phyloP scores from a whole-genome alignment of 352 stramenopile species.

The Globisporangium mamillatum region DNA sequence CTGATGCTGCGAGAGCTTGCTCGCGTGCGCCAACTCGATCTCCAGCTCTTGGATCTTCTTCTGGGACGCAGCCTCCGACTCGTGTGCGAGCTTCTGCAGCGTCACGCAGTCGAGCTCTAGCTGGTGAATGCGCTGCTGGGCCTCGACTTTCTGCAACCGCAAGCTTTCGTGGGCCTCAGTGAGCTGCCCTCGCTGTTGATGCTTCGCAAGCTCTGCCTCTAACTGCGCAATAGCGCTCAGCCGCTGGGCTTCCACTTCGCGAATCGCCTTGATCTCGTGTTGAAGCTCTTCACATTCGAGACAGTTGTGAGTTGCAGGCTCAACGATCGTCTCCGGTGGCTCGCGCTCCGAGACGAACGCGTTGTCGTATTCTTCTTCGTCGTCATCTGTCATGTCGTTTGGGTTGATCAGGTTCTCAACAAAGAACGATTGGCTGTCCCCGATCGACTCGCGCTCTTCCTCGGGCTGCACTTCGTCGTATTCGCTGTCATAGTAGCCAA shows the following conservation, averaged over 20 bases:
- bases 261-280: neutral
- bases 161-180: neutral
- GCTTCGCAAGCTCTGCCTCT: neutral
- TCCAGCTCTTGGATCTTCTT: slow-evolving; percentile 6
- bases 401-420: slow-evolving; percentile 16
- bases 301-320: neutral
- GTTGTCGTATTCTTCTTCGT: slow-evolving; percentile 12
- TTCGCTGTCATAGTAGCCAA: neutral
- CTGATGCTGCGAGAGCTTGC: slow-evolving; percentile 6
- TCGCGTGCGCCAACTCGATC: slow-evolving; percentile 5
- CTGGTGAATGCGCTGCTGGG: slow-evolving; percentile 33
- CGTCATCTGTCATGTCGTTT: slow-evolving; percentile 24
- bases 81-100: slow-evolving; percentile 9
- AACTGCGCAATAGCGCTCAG: neutral
- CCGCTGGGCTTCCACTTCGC: neutral
- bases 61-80: neutral
- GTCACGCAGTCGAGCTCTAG: slow-evolving; percentile 22
- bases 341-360: slow-evolving; percentile 15
- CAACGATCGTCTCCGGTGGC: slow-evolving; percentile 9
- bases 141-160: neutral
- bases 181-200: neutral
- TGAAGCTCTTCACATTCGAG: slow-evolving; percentile 8
- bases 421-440: slow-evolving; percentile 19
- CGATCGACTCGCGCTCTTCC: slow-evolving; percentile 21
- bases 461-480: slow-evolving; percentile 27